phyloP scores from a whole-genome alignment of 1,284 basidiomycete genomes.

The Moesziomyces sp. region DNA sequence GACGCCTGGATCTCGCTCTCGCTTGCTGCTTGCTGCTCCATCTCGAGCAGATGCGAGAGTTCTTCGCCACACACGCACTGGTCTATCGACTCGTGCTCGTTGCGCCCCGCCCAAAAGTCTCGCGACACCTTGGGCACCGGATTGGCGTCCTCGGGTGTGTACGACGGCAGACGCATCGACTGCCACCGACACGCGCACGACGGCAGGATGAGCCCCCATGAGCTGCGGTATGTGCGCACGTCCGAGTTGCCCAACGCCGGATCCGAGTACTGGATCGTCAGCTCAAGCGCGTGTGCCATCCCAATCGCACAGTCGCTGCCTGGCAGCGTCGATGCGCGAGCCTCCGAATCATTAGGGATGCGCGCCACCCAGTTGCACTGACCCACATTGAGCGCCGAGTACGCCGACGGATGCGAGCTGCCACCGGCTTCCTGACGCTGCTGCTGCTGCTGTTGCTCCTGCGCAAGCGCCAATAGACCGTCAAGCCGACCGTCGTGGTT shows the following conservation, averaged over 20 bases:
- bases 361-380: constrained; percentile 52
- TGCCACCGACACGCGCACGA: constrained; percentile 50
- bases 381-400: constrained; percentile 2
- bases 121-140: constrained; percentile 46
- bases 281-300: constrained; percentile 47
- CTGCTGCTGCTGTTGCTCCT: constrained; percentile 24
- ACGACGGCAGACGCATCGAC: constrained; percentile 42
- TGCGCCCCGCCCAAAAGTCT: constrained; percentile 45
- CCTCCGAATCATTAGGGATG: constrained; percentile 42
- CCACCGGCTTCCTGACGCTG: constrained; percentile 1
- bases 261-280: constrained; percentile 41
- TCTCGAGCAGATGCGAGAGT: constrained; percentile 35
- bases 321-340: constrained; percentile 37
- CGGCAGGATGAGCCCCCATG: constrained; percentile 44
- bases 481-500: constrained; percentile 14
- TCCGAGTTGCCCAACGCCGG: constrained; percentile 17
- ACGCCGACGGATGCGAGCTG: neutral
- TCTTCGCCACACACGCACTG: constrained; percentile 55
- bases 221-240: constrained; percentile 28
- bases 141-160: constrained; percentile 43
- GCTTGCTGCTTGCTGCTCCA: constrained; percentile 38
- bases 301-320: constrained; percentile 42
- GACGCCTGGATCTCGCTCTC: constrained; percentile 40
- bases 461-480: constrained; percentile 29
- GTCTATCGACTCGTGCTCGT: constrained; percentile 47